These are phyloP conservation scores for Mangifera indica DNA, from an alignment of 345 rosid genomes.

Conservation along the genomic window DNA sequence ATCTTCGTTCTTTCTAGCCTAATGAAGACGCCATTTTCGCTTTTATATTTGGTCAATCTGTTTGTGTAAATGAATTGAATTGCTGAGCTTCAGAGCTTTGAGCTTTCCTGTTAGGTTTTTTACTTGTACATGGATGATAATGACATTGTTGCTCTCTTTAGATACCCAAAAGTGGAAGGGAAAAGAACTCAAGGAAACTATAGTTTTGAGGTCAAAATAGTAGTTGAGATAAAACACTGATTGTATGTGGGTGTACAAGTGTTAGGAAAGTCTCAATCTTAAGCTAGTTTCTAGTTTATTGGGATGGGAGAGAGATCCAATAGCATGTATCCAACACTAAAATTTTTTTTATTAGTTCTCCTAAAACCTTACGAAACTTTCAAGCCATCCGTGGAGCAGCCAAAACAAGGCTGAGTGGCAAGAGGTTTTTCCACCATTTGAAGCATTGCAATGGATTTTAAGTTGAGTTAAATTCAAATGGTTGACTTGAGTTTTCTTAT, in stretches of 20 bases:
- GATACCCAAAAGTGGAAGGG: not conserved
- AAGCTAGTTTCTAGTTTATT: too few relatives aligned
- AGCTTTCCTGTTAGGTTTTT: not conserved
- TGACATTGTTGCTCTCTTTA: not conserved
- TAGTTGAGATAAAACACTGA: not conserved
- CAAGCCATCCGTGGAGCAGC: constrained; percentile 35
- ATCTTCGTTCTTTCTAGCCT: not conserved
- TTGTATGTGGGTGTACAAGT: too few relatives aligned
- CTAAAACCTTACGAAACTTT: constrained; percentile 39
- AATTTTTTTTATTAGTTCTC: too few relatives aligned
- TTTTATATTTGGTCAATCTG: not conserved
- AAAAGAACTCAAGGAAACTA: not conserved
- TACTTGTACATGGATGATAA: not conserved
- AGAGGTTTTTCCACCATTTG: constrained; percentile 32
- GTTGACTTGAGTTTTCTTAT: too few relatives aligned
- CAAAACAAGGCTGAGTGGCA: constrained; percentile 28
- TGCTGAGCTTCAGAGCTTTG: not conserved
- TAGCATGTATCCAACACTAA: too few relatives aligned
- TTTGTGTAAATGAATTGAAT: not conserved
- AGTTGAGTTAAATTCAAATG: too few relatives aligned
- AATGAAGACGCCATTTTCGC: not conserved
- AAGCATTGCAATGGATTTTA: constrained; percentile 33
- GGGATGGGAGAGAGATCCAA: too few relatives aligned
- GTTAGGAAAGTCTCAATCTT: too few relatives aligned
- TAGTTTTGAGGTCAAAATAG: constrained; percentile 1